Evolutionary conservation across 2,329 filamentous ascomycete genomes (phyloP).

Genomic region (Penicillium sp.): DNA sequence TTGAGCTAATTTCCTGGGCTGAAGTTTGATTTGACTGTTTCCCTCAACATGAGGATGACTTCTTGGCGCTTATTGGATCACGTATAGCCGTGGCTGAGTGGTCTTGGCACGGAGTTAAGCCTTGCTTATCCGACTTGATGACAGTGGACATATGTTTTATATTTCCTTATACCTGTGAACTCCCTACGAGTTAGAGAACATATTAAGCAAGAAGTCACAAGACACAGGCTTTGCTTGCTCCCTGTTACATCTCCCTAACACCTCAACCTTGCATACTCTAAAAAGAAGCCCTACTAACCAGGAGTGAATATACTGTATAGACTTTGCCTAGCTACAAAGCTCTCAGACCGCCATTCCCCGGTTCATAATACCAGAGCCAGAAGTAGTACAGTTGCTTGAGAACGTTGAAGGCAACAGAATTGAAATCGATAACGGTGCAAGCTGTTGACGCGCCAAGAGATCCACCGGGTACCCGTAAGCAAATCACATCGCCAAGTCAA

Average conservation of each 20-base stretch:
- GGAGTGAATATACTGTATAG: too few species aligned
- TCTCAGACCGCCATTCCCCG: neutral
- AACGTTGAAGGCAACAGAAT: neutral
- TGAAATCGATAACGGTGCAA: neutral
- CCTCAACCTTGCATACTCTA: too few species aligned
- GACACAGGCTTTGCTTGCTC: neutral
- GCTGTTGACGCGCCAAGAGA: neutral
- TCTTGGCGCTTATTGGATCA: conserved; percentile 7
- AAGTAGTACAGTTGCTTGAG: neutral
- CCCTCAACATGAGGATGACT: neutral
- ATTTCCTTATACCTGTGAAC: too few species aligned
- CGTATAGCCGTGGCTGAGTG: conserved; percentile 1
- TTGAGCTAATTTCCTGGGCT: neutral
- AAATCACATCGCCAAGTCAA: neutral
- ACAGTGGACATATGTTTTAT: neutral
- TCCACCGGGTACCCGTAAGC: neutral
- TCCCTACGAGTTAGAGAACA: too few species aligned
- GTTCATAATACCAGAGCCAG: neutral
- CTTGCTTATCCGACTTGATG: neutral
- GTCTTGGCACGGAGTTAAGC: conserved; percentile 7
- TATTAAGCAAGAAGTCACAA: too few species aligned
- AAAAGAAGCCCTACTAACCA: too few species aligned
- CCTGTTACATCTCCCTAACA: neutral
- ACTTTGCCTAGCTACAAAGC: neutral
- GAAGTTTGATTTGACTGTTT: neutral